Percentiles rank a stretch among this genome's conserved stretches.
Conservation (phyloP, 2,329 filamentous ascomycete species). For the Ophiocordyceps camponoti-floridani region DNA sequence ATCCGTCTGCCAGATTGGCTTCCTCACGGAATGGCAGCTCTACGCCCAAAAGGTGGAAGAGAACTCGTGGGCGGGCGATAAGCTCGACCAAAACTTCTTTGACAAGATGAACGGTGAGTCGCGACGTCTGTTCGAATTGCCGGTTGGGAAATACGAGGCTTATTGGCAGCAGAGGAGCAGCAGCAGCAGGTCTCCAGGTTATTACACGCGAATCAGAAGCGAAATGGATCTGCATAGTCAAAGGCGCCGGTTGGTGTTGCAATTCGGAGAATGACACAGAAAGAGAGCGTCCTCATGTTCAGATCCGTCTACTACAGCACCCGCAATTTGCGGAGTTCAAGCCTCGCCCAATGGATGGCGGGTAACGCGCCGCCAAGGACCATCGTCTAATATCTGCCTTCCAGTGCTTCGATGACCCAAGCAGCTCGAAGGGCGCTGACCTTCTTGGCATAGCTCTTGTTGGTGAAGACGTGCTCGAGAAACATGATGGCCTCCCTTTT, state of each 20-base stretch:
- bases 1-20: conserved; percentile 53
- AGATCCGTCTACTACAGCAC: too few species aligned
- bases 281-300: too few species aligned
- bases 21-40: conserved; percentile 88
- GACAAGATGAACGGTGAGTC: conserved; percentile 82
- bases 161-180: conserved; percentile 56
- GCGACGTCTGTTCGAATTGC: neutral
- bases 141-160: neutral
- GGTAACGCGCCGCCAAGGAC: neutral
- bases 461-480: conserved; percentile 47
- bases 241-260: neutral
- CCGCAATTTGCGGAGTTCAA: too few species aligned
- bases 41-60: conserved; percentile 90
- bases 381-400: conserved; percentile 5
- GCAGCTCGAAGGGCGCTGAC: conserved; percentile 41
- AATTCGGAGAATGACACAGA: too few species aligned
- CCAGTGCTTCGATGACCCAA: conserved; percentile 37
- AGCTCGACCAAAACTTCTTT: conserved; percentile 66
- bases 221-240: conserved; percentile 1
- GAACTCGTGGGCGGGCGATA: conserved; percentile 67
- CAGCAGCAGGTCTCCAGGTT: conserved; percentile 86
- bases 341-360: too few species aligned
- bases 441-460: conserved; percentile 49
- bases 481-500: conserved; percentile 54
- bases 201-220: conserved; percentile 58